Evolutionary conservation across 1,139 yeast species (phyloP).

Genomic region (Chernovozyma sophiae-reginae): DNA sequence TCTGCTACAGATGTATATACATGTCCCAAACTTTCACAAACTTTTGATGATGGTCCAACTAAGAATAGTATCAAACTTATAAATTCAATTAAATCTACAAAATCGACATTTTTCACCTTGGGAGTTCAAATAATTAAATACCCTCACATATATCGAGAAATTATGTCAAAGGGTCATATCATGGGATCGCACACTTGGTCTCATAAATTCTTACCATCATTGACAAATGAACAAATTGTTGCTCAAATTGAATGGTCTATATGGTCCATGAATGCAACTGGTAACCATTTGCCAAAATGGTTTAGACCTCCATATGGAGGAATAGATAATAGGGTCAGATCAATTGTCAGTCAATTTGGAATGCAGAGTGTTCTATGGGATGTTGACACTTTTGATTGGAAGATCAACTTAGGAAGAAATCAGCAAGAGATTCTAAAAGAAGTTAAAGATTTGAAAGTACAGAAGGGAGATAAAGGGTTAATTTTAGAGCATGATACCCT

Average conservation of each 20-base stretch:
- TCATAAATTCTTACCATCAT: conserved; percentile 75
- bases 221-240: conserved; percentile 72
- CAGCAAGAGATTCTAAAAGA: conserved; percentile 52
- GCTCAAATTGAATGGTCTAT: conserved; percentile 94
- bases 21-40: conserved; percentile 73
- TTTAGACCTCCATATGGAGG: conserved; percentile 98
- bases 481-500: conserved; percentile 84
- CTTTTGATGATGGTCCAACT: conserved; percentile 95
- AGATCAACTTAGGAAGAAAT: conserved; percentile 47
- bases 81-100: conserved; percentile 41
- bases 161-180: conserved; percentile 64
- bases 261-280: conserved; percentile 98
- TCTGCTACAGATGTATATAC: conserved; percentile 74
- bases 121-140: conserved; percentile 75
- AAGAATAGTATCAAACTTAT: conserved; percentile 61
- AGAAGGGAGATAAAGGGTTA: conserved; percentile 48
- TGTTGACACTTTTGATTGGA: conserved; percentile 90
- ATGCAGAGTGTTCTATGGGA: conserved; percentile 90
- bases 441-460: conserved; percentile 47
- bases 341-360: conserved; percentile 79
- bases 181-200: conserved; percentile 93
- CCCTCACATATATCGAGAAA: conserved; percentile 66
- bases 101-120: conserved; percentile 77
- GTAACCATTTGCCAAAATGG: conserved; percentile 85
- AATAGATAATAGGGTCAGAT: conserved; percentile 76